A percentile compares a stretch with the other conserved stretches of the same genome.
These are phyloP conservation scores for Berberis thunbergii DNA, from an alignment of 164 flowering plant genomes.

Conservation along the genomic window DNA sequence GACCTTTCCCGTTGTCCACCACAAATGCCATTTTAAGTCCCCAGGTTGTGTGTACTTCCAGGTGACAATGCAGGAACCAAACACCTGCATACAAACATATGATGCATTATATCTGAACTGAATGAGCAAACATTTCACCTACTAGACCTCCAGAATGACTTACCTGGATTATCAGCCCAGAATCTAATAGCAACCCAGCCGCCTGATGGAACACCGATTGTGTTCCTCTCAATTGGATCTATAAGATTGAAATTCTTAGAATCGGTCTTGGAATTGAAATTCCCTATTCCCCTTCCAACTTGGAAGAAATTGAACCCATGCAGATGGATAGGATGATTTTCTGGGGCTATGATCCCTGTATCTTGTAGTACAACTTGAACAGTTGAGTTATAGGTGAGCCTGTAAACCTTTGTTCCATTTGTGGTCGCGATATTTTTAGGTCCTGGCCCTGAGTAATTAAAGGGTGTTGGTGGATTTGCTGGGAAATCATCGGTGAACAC, in stretches of 20 bases:
- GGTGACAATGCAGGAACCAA: constrained; percentile 77
- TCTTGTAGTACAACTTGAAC: constrained; percentile 69
- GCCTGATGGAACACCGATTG: constrained; percentile 69
- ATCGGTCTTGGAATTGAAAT: constrained; percentile 43
- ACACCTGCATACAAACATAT: constrained; percentile 31
- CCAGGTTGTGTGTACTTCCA: constrained; percentile 75
- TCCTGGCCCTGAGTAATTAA: constrained; percentile 41
- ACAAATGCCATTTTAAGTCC: constrained; percentile 70
- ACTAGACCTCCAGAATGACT: background rate
- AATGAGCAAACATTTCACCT: background rate
- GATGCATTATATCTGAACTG: background rate
- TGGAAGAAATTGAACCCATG: constrained; percentile 75
- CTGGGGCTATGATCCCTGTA: constrained; percentile 54
- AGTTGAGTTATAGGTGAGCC: constrained; percentile 39
- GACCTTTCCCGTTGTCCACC: constrained; percentile 65
- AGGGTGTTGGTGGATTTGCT: constrained; percentile 37
- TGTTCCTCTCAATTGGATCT: constrained; percentile 83
- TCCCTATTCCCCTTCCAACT: constrained; percentile 65
- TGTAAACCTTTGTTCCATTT: constrained; percentile 49
- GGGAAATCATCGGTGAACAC: constrained; percentile 76
- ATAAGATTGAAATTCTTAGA: constrained; percentile 50
- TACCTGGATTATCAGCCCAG: constrained; percentile 80
- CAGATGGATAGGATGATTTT: constrained; percentile 69
- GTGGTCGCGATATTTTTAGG: constrained; percentile 37
- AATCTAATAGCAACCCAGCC: constrained; percentile 80